Conservation (phyloP, 2,329 filamentous ascomycete genomes). For the Xylaria sp. region DNA sequence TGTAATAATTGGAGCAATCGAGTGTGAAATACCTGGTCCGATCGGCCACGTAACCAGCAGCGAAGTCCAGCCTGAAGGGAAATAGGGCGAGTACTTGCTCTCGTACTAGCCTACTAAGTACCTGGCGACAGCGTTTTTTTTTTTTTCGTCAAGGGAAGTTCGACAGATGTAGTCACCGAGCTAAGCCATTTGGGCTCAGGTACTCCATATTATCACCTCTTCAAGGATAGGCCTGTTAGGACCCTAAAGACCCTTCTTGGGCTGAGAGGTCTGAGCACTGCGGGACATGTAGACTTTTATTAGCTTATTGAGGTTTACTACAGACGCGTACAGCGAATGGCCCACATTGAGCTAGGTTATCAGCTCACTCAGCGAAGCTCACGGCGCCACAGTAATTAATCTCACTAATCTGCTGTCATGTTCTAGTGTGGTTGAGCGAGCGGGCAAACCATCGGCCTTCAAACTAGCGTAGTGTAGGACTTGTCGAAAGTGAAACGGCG, state of each 20-base stretch:
- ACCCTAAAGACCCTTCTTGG: not conserved
- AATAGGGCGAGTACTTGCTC: not conserved
- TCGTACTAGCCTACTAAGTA: not conserved
- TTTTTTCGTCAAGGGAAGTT: not conserved
- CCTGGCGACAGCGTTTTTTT: not conserved
- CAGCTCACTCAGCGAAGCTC: slow-evolving; percentile 19
- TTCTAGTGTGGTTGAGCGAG: not conserved
- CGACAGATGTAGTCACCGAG: not conserved
- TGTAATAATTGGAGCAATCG: not conserved
- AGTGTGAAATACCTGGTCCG: not conserved
- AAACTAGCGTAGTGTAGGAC: not conserved
- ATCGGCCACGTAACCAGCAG: slow-evolving; percentile 5
- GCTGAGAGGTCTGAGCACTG: not conserved
- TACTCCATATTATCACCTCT: slow-evolving; percentile 10
- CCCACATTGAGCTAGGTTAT: slow-evolving; percentile 15
- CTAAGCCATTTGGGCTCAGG: not conserved
- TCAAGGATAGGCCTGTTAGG: slow-evolving; percentile 1
- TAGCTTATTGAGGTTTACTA: slow-evolving; percentile 22
- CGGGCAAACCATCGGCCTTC: slow-evolving; percentile 3
- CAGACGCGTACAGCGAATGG: not conserved
- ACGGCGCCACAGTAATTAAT: slow-evolving; percentile 8
- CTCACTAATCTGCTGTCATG: not conserved
- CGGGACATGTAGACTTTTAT: slow-evolving; percentile 9
- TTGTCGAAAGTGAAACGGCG: slow-evolving; percentile 12
- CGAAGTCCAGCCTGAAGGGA: not conserved